Evolutionary conservation across 352 stramenopile genomes (phyloP).

Genomic region (Phytophthora fragariae): DNA sequence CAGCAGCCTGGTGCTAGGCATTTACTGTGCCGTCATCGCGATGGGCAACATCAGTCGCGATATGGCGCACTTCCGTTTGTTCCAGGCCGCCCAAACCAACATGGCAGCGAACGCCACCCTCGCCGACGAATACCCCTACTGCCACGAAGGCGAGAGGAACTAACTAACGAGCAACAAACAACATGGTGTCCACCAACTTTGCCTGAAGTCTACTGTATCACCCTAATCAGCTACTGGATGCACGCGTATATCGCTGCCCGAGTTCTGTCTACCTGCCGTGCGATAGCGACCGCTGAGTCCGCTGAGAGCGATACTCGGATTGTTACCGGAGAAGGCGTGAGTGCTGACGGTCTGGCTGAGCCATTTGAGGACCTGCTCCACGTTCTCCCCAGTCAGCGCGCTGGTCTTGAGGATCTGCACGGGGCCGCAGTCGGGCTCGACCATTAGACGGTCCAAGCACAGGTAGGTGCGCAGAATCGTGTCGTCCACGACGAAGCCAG

Average conservation of each 20-base stretch:
- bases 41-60: conserved; percentile 60
- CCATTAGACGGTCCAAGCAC: conserved; percentile 58
- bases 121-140: conserved; percentile 63
- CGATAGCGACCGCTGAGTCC: conserved; percentile 30
- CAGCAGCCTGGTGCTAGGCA: conserved; percentile 53
- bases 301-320: conserved; percentile 19
- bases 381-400: conserved; percentile 66
- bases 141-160: conserved; percentile 67
- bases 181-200: neutral
- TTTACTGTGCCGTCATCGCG: conserved; percentile 64
- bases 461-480: conserved; percentile 59
- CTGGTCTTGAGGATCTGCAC: conserved; percentile 70
- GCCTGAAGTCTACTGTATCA: neutral
- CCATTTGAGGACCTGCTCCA: conserved; percentile 66
- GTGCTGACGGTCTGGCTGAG: conserved; percentile 43
- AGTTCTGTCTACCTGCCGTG: conserved; percentile 28
- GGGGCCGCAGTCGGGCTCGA: conserved; percentile 36
- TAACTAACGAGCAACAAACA: conserved; percentile 29
- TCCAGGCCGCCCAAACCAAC: conserved; percentile 39
- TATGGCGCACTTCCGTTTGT: conserved; percentile 61
- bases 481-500: conserved; percentile 55
- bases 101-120: conserved; percentile 27
- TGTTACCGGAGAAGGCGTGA: conserved; percentile 29
- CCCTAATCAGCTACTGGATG: conserved; percentile 41
- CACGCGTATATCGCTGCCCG: conserved; percentile 34